Evolutionary conservation across 352 stramenopile species (phyloP).

Genomic region (Phytopythium ostracodes): DNA sequence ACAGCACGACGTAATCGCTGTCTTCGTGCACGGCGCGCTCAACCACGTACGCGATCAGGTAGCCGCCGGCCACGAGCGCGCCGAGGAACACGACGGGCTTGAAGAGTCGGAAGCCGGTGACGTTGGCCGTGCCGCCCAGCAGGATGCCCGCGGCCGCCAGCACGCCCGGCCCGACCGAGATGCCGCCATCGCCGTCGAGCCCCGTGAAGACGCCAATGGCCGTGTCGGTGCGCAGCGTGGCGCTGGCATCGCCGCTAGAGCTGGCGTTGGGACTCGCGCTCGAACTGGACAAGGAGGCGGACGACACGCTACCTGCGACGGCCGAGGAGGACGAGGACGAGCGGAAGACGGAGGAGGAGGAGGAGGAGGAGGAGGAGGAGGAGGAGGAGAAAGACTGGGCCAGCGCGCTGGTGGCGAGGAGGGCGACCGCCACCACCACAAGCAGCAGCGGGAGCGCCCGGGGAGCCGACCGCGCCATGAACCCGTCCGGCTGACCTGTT

Average conservation of each 20-base stretch:
- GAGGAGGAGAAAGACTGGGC: not conserved
- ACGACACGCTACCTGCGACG: not conserved
- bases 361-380: not conserved
- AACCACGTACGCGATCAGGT: constrained; percentile 19
- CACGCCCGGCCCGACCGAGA: constrained; percentile 18
- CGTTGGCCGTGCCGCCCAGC: constrained; percentile 24
- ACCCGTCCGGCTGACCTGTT: too few species aligned
- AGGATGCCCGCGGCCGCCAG: constrained; percentile 28
- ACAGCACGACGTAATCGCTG: constrained; percentile 23
- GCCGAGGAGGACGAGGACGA: not conserved
- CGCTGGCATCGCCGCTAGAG: not conserved
- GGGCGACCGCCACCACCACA: not conserved
- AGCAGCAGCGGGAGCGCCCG: constrained; percentile 3
- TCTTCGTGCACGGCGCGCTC: constrained; percentile 24
- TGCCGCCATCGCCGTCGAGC: not conserved
- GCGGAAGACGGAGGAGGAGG: not conserved
- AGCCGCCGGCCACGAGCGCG: constrained; percentile 27
- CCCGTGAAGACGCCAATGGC: not conserved
- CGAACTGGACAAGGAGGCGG: not conserved
- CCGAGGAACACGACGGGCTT: constrained; percentile 26
- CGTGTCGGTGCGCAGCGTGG: constrained; percentile 1
- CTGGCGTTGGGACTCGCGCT: not conserved
- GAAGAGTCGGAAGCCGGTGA: constrained; percentile 43
- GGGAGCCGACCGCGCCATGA: not conserved
- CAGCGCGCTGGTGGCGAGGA: not conserved